Conservation (phyloP, 2,329 filamentous ascomycete species). For the Fusarium illudens region DNA sequence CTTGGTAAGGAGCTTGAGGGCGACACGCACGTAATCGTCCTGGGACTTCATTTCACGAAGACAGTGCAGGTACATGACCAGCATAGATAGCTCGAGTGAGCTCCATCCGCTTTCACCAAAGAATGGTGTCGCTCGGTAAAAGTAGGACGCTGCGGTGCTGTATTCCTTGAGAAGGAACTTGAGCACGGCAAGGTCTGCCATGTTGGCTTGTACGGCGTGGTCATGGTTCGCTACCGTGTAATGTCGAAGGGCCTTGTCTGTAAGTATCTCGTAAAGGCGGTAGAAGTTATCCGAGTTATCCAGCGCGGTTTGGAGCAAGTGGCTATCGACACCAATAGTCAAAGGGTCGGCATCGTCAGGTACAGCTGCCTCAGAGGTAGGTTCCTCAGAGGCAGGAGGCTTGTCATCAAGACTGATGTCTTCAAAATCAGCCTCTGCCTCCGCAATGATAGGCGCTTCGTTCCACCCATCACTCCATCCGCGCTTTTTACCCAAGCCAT, state of each 20-base stretch:
- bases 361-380: constrained; percentile 13
- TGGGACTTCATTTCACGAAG: constrained; percentile 78
- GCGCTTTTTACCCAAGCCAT: constrained; percentile 73
- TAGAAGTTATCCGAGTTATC: constrained; percentile 71
- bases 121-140: constrained; percentile 79
- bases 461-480: constrained; percentile 83
- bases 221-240: constrained; percentile 81
- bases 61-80: constrained; percentile 86
- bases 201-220: constrained; percentile 78
- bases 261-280: constrained; percentile 76
- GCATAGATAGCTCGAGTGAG: constrained; percentile 80
- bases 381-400: constrained; percentile 18
- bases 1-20: constrained; percentile 78
- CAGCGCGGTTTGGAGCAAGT: constrained; percentile 68
- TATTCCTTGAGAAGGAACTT: constrained; percentile 82
- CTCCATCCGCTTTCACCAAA: constrained; percentile 84
- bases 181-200: constrained; percentile 86
- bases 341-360: constrained; percentile 32
- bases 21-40: constrained; percentile 80
- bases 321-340: constrained; percentile 51
- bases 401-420: constrained; percentile 64
- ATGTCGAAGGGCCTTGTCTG: constrained; percentile 82
- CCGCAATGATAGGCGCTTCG: constrained; percentile 62
- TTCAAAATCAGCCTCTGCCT: constrained; percentile 60
- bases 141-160: constrained; percentile 76